Percentiles rank a stretch among this genome's conserved stretches.
Evolutionary conservation across 768 basidiomycete genomes (phyloP).

Genomic region (Suillus brevipes): DNA sequence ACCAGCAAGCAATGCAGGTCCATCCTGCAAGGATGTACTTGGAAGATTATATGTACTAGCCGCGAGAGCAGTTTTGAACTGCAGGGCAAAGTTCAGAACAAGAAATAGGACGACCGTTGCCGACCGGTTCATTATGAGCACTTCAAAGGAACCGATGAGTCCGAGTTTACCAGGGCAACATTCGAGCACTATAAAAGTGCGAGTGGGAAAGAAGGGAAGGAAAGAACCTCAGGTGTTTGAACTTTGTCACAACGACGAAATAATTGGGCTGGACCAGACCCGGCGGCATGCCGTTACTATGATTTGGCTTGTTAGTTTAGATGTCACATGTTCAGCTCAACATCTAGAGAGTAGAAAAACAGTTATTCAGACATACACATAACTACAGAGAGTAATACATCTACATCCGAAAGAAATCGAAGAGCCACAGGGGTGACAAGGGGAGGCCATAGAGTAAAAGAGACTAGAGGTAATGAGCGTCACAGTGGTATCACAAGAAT

Average conservation of each 20-base stretch:
- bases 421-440: slow-evolving; percentile 22
- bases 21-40: slow-evolving; percentile 12
- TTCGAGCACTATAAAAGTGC: slow-evolving; percentile 11
- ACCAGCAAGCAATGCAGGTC: slow-evolving; percentile 3
- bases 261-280: background rate
- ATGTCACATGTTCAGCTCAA: background rate
- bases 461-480: slow-evolving; percentile 20
- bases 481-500: slow-evolving; percentile 30
- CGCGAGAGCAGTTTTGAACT: slow-evolving; percentile 13
- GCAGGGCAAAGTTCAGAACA: slow-evolving; percentile 14
- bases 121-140: slow-evolving; percentile 22
- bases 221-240: background rate
- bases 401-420: slow-evolving; percentile 37
- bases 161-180: slow-evolving; percentile 20
- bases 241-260: background rate
- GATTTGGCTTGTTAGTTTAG: background rate
- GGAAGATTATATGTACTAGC: slow-evolving; percentile 11
- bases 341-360: slow-evolving; percentile 26
- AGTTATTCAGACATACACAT: slow-evolving; percentile 38
- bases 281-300: background rate
- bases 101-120: slow-evolving; percentile 5
- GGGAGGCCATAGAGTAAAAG: slow-evolving; percentile 9
- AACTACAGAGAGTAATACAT: slow-evolving; percentile 39
- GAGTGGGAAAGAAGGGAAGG: background rate
- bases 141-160: slow-evolving; percentile 7